These are phyloP conservation scores for Arabidopsis lyrata DNA, from an alignment of 441 rosid species.

Conservation along the genomic window DNA sequence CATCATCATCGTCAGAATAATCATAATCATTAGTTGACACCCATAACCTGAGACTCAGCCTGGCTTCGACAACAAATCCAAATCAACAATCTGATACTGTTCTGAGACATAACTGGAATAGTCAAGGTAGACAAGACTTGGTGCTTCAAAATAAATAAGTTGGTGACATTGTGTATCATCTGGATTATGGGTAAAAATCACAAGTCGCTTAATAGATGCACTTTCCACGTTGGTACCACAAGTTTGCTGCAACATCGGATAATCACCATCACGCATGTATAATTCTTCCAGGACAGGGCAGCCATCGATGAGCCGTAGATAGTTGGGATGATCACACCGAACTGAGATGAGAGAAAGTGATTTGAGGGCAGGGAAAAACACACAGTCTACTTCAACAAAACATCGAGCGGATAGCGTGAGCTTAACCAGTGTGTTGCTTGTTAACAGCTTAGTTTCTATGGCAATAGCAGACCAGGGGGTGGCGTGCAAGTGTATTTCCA, in stretches of 20 bases:
- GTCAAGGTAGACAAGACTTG: slow-evolving; percentile 28
- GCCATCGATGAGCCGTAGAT: slow-evolving; percentile 1
- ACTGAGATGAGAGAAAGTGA: slow-evolving; percentile 1
- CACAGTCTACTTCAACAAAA: neutral
- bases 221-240: neutral
- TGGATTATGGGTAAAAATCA: neutral
- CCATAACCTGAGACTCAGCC: slow-evolving; percentile 10
- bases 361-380: slow-evolving; percentile 22
- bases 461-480: neutral
- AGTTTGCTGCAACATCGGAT: neutral
- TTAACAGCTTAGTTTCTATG: neutral
- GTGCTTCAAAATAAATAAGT: neutral
- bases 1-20: neutral
- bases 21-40: slow-evolving; percentile 3
- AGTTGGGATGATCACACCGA: neutral
- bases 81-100: neutral
- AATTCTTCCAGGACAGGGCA: slow-evolving; percentile 16
- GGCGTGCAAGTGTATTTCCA: neutral
- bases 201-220: slow-evolving; percentile 26
- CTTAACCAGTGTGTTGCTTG: slow-evolving; percentile 6
- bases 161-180: neutral
- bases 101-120: neutral
- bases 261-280: neutral
- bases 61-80: slow-evolving; percentile 24
- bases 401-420: neutral